A percentile compares a stretch with the other conserved stretches of the same genome.
These are phyloP conservation scores for Plasmodium ovale DNA, from an alignment of 169 alveolate species.

Conservation along the genomic window DNA sequence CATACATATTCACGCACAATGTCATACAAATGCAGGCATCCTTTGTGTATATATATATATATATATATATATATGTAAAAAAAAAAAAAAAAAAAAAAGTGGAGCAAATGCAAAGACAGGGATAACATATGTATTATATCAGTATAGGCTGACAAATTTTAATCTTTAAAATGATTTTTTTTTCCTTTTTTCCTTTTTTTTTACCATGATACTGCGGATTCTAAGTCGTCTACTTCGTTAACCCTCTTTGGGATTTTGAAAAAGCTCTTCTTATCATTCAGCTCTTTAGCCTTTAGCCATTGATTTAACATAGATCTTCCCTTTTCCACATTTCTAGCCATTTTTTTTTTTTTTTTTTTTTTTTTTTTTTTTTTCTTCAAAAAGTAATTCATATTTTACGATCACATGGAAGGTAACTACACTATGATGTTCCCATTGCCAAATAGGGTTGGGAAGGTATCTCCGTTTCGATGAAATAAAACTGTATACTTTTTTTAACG, in stretches of 20 bases:
- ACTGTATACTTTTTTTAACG: too few relatives aligned
- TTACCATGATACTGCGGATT: slow-evolving; percentile 59
- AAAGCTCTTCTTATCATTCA: slow-evolving; percentile 20
- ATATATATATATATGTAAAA: too few relatives aligned
- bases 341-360: not conserved
- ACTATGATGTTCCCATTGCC: too few relatives aligned
- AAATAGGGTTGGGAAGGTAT: too few relatives aligned
- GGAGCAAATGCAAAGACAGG: not conserved
- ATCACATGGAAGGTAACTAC: too few relatives aligned
- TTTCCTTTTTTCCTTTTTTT: slow-evolving; percentile 2
- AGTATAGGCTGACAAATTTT: not conserved
- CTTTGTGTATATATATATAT: not conserved
- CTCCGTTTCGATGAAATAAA: too few relatives aligned
- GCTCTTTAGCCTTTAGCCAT: slow-evolving; percentile 67
- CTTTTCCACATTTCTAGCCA: slow-evolving; percentile 66
- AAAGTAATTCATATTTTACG: too few relatives aligned
- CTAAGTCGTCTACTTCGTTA: slow-evolving; percentile 63
- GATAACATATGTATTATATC: not conserved
- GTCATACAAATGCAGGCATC: not conserved
- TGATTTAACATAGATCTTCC: slow-evolving; percentile 73
- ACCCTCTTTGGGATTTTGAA: slow-evolving; percentile 63
- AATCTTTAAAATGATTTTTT: not conserved
- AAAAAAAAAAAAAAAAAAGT: slow-evolving; percentile 1
- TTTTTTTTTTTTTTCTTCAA: too few relatives aligned
- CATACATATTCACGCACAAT: not conserved